Evolutionary conservation across 192 early-diverging fungal genomes (phyloP).

Genomic region (Coemansia sp.): DNA sequence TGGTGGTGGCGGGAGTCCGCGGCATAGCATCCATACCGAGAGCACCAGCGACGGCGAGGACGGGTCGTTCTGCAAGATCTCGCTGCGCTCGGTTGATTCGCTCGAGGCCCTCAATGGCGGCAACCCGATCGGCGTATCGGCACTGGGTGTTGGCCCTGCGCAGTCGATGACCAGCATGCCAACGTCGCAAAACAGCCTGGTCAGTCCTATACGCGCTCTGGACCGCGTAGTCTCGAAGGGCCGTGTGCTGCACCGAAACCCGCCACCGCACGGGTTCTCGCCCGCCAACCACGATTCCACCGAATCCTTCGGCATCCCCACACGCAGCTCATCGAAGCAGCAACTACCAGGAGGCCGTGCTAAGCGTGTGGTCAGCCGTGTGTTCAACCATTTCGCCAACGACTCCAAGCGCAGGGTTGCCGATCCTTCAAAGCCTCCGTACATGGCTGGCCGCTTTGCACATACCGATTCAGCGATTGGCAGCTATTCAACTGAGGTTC

Average conservation of each 20-base stretch:
- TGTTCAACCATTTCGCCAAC: constrained; percentile 28
- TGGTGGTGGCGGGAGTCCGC: background rate
- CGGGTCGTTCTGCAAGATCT: constrained; percentile 41
- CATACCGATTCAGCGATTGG: constrained; percentile 44
- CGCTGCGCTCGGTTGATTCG: constrained; percentile 21
- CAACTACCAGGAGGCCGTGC: constrained; percentile 22
- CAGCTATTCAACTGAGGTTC: constrained; percentile 36
- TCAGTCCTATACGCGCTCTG: constrained; percentile 18
- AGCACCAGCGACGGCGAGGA: constrained; percentile 30
- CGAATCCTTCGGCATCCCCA: constrained; percentile 17
- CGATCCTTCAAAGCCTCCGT: constrained; percentile 5
- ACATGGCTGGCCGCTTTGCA: constrained; percentile 46
- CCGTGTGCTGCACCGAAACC: constrained; percentile 34
- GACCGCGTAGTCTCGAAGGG: constrained; percentile 34
- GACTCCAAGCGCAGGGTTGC: constrained; percentile 9
- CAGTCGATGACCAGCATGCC: background rate
- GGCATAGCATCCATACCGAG: constrained; percentile 11
- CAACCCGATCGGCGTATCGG: constrained; percentile 20
- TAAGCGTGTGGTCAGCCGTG: constrained; percentile 43
- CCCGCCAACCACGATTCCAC: too few species aligned
- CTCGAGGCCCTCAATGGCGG: constrained; percentile 38
- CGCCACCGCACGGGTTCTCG: constrained; percentile 15
- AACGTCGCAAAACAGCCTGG: constrained; percentile 18
- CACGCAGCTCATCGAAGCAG: background rate
- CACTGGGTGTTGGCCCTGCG: background rate